Conservation (phyloP, 2,329 filamentous ascomycete genomes). For the Ophiosphaerella herpotricha region DNA sequence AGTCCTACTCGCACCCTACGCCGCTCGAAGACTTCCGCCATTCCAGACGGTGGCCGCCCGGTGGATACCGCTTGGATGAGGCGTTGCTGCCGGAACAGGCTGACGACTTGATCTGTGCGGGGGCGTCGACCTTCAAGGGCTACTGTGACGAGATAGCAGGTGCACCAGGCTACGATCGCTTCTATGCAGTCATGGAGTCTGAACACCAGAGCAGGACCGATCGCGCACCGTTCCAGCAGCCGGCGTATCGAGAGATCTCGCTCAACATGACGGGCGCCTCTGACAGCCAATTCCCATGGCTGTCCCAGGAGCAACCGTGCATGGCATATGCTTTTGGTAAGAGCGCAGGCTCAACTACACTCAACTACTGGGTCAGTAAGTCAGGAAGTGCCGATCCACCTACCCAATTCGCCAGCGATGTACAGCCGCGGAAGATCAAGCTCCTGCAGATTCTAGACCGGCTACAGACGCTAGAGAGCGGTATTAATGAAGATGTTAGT, state of each 20-base stretch:
- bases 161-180: slow-evolving; percentile 44
- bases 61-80: slow-evolving; percentile 41
- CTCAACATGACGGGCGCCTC: slow-evolving; percentile 42
- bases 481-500: slow-evolving; percentile 51
- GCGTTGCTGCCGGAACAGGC: slow-evolving; percentile 38
- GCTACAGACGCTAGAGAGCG: slow-evolving; percentile 48
- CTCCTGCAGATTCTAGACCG: slow-evolving; percentile 55
- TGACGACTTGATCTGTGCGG: slow-evolving; percentile 45
- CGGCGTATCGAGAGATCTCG: slow-evolving; percentile 45
- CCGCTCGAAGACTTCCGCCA: slow-evolving; percentile 45
- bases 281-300: slow-evolving; percentile 62
- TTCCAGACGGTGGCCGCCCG: slow-evolving; percentile 47
- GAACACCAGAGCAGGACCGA: slow-evolving; percentile 47
- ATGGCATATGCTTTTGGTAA: slow-evolving; percentile 69
- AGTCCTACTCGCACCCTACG: slow-evolving; percentile 44
- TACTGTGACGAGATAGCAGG: slow-evolving; percentile 45
- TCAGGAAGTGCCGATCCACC: slow-evolving; percentile 61
- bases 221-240: slow-evolving; percentile 40
- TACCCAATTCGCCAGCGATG: slow-evolving; percentile 63
- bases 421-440: slow-evolving; percentile 64
- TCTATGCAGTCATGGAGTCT: slow-evolving; percentile 47
- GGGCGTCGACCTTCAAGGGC: slow-evolving; percentile 48
- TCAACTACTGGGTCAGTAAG: slow-evolving; percentile 70
- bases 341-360: slow-evolving; percentile 70
- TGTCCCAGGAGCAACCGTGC: slow-evolving; percentile 75